A percentile compares a stretch with the other conserved stretches of the same genome.
Evolutionary conservation across 1,284 basidiomycete species (phyloP).

Genomic region (Polyporus tsugae): DNA sequence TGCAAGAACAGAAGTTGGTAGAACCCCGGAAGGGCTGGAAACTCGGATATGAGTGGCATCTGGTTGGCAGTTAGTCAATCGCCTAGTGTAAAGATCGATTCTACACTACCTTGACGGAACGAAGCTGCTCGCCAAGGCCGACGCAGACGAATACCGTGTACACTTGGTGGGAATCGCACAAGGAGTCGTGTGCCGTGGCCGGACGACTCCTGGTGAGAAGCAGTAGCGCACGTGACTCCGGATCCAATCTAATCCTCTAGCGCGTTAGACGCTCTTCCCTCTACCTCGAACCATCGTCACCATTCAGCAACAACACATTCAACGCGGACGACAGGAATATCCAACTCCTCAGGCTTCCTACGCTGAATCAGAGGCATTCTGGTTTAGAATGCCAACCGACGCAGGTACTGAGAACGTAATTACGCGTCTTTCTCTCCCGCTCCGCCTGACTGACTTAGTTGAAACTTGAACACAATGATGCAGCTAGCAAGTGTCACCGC

Average conservation of each 20-base stretch:
- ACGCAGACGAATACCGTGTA: background rate
- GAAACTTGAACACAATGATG: background rate
- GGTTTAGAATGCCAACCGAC: background rate
- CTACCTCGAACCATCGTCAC: background rate
- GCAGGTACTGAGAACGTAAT: background rate
- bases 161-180: slow-evolving; percentile 1
- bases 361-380: background rate
- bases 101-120: background rate
- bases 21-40: slow-evolving; percentile 71
- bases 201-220: background rate
- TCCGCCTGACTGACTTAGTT: background rate
- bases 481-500: background rate
- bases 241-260: slow-evolving; percentile 19
- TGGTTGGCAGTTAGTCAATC: background rate
- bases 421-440: background rate
- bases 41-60: slow-evolving; percentile 47
- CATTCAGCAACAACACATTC: background rate
- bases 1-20: slow-evolving; percentile 75
- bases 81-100: background rate
- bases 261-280: background rate
- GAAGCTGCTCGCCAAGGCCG: background rate
- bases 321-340: background rate
- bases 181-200: background rate
- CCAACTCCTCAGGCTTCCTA: no score
- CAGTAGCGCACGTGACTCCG: background rate